These are phyloP conservation scores for Leucaena leucocephala DNA, from an alignment of 306 rosid species.

Conservation along the genomic window DNA sequence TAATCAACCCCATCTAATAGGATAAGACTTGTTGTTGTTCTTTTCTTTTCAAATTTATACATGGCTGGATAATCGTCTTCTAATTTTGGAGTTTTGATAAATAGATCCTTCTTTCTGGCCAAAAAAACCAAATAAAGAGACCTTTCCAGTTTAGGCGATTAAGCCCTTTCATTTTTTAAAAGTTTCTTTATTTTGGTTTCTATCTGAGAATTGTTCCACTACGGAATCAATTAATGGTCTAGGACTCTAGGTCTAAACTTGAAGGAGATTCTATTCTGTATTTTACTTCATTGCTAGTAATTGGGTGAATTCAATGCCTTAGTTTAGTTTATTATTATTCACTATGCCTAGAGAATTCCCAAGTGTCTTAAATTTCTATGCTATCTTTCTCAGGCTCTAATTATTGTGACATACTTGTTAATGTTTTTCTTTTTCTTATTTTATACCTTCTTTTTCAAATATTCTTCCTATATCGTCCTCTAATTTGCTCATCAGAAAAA, in stretches of 20 bases:
- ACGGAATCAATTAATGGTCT: not conserved
- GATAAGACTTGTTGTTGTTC: no score
- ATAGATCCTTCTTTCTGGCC: not conserved
- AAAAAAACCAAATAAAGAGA: not conserved
- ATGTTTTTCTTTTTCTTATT: not conserved
- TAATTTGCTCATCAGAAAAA: not conserved
- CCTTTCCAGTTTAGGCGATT: not conserved
- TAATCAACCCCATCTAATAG: no score
- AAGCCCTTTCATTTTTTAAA: not conserved
- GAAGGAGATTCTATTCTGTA: not conserved
- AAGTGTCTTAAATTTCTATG: not conserved
- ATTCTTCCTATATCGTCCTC: not conserved
- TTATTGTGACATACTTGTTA: not conserved
- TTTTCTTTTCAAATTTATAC: not conserved
- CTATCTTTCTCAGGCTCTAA: not conserved
- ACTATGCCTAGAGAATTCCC: conserved; percentile 7
- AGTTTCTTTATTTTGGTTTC: not conserved
- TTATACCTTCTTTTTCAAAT: not conserved
- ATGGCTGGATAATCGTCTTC: not conserved
- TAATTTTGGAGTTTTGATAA: not conserved
- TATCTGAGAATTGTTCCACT: not conserved
- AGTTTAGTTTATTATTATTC: not conserved
- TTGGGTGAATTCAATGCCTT: not conserved
- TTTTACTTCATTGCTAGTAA: not conserved
- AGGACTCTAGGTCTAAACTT: no score